These are phyloP conservation scores for Trichoderma reesei DNA, from an alignment of 495 filamentous ascomycete genomes.

Conservation along the genomic window DNA sequence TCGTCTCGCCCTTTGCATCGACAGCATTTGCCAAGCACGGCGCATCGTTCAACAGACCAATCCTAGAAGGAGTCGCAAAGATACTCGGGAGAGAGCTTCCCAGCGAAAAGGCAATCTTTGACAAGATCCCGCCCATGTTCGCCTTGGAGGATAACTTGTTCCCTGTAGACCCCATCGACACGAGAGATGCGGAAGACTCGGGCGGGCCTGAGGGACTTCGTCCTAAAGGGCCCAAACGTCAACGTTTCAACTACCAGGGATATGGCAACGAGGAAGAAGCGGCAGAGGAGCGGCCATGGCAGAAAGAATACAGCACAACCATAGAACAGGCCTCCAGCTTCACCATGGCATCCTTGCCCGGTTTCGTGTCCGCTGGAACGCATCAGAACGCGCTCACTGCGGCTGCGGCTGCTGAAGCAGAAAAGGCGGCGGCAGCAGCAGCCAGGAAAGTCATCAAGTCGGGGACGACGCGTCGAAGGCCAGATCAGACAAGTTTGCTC, in stretches of 20 bases:
- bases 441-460: slow-evolving; percentile 9
- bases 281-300: slow-evolving; percentile 22
- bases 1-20: slow-evolving; percentile 25
- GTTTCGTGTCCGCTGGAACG: slow-evolving; percentile 34
- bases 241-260: slow-evolving; percentile 13
- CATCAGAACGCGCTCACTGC: slow-evolving; percentile 31
- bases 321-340: slow-evolving; percentile 35
- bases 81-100: slow-evolving; percentile 33
- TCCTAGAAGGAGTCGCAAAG: slow-evolving; percentile 30
- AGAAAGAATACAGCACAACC: slow-evolving; percentile 29
- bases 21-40: slow-evolving; percentile 32
- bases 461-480: slow-evolving; percentile 23
- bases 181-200: slow-evolving; percentile 16
- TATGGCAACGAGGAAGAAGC: not conserved
- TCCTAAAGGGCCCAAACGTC: slow-evolving; percentile 22
- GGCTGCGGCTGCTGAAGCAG: slow-evolving; percentile 16
- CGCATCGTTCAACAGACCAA: slow-evolving; percentile 32
- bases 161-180: slow-evolving; percentile 27
- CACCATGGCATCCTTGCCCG: slow-evolving; percentile 29
- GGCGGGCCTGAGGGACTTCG: slow-evolving; percentile 12
- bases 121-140: slow-evolving; percentile 30
- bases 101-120: slow-evolving; percentile 29
- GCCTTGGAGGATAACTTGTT: slow-evolving; percentile 30
- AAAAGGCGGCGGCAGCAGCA: slow-evolving; percentile 10
- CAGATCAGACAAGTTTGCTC: slow-evolving; percentile 33